phyloP scores from a whole-genome alignment of 179 eudicot genomes.

The Spergularia azorica region DNA sequence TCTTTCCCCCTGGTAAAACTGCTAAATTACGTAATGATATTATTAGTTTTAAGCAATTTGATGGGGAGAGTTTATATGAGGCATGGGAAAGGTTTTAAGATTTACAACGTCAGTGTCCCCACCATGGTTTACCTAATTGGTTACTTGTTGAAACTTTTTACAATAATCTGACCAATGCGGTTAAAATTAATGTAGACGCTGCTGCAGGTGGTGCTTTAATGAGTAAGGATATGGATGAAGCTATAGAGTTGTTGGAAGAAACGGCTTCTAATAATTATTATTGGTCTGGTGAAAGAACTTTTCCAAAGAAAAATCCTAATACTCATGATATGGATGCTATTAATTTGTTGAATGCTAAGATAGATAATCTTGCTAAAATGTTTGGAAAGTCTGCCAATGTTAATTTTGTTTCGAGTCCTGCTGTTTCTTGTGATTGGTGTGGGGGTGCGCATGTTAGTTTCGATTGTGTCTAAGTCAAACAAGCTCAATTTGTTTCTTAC shows the following conservation, averaged over 20 bases:
- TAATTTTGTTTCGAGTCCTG: neutral
- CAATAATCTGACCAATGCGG: neutral
- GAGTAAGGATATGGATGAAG: neutral
- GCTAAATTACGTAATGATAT: slow-evolving; percentile 4
- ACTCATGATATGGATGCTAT: neutral
- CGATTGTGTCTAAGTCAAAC: neutral
- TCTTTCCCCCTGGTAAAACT: neutral
- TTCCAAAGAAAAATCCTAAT: neutral
- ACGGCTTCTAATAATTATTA: neutral
- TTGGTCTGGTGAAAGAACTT: neutral
- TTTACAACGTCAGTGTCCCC: neutral
- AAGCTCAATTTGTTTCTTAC: slow-evolving; percentile 5
- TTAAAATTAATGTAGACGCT: neutral
- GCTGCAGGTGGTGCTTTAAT: slow-evolving; percentile 4
- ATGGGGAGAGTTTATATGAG: too few species aligned
- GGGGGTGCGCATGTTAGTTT: neutral
- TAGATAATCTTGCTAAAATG: neutral
- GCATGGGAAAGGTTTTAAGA: too few species aligned
- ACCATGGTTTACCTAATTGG: neutral
- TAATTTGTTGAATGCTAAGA: neutral
- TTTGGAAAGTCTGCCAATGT: neutral
- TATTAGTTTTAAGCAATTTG: neutral
- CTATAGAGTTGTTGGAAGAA: neutral
- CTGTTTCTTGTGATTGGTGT: neutral
- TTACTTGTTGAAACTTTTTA: neutral